Base-by-base conservation (phyloP, 2,329 filamentous ascomycete genomes). In the Sclerotinia nivalis region DNA sequence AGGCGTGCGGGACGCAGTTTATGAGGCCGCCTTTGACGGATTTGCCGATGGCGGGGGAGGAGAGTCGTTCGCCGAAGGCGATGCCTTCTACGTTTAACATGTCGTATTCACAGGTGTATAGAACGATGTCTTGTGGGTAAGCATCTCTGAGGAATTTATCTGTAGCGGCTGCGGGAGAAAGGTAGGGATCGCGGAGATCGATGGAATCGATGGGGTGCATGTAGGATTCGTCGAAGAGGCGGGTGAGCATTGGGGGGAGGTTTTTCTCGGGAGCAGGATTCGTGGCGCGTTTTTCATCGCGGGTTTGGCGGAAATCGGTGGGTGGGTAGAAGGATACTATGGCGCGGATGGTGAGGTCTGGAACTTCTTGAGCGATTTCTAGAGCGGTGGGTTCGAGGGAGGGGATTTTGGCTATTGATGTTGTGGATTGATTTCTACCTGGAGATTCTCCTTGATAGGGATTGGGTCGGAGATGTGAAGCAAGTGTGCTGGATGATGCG, bases 61-160 rank as follows among this genome's bases (percentile, higher is more conserved):
- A 78, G 12, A 93, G 78, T 28, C 89, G 82, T 66, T 87, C 83
- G 15, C 87, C 84, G 72, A 93, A 89, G 6, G 83, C 81, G 71
- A 89, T 81, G 15, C 86, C 87, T 75, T 90, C 88, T 2, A 80
- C 81, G 13, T 88, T 82, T n/a, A 90, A 78, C 86, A 90, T 89
- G 76, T 90, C 87, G 77, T 84, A 86, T 79, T 90, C 88, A 79
- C 88, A 90, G 3, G 88, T 84, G 74, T 86, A 87, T 55, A 89
- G 79, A 25, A 89, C 81, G 3, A 90, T 78, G 22, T 85, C 84
- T 0, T 84, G 81, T 3, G 89, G 83, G 52, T 86, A 81, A 15
- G 80, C 79, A 4, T 78, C 79, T 9, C 64, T 72, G 13, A 90
- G 74, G n/a, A 86, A 74, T 40, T 83, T 82, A 72, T 88, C 84